Conservation (phyloP, 164 flowering plant genomes). For the Cinnamomum chago region DNA sequence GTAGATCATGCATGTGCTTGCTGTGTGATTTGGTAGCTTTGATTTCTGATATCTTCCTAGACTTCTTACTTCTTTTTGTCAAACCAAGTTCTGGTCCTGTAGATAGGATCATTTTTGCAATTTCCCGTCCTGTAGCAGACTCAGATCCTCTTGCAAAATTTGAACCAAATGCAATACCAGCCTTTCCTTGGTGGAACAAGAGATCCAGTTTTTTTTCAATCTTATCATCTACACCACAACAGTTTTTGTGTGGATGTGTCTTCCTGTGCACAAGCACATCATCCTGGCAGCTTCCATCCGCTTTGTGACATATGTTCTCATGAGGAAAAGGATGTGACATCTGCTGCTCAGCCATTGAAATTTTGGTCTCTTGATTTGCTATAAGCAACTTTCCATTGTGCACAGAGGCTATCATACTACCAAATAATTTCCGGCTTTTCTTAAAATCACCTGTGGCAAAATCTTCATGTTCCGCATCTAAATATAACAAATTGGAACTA, state of each 20-base stretch:
- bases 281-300: neutral
- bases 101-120: too few relatives aligned
- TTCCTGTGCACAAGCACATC: neutral
- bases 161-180: conserved; percentile 16
- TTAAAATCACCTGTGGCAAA: neutral
- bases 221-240: neutral
- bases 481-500: neutral
- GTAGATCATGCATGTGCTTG: conserved; percentile 7
- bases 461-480: neutral
- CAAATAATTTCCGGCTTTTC: neutral
- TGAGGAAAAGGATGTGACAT: neutral
- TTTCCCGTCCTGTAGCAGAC: conserved; percentile 8
- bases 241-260: neutral
- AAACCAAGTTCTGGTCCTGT: conserved; percentile 6
- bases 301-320: neutral
- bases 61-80: conserved; percentile 38
- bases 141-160: conserved; percentile 12
- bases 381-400: neutral
- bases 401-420: neutral
- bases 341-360: neutral
- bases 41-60: conserved; percentile 54
- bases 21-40: conserved; percentile 23
- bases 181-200: conserved; percentile 4
- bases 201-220: conserved; percentile 1
- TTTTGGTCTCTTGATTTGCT: neutral